phyloP scores from a whole-genome alignment of 176 grass and related monocot genomes.

The Zoysia pacifica region DNA sequence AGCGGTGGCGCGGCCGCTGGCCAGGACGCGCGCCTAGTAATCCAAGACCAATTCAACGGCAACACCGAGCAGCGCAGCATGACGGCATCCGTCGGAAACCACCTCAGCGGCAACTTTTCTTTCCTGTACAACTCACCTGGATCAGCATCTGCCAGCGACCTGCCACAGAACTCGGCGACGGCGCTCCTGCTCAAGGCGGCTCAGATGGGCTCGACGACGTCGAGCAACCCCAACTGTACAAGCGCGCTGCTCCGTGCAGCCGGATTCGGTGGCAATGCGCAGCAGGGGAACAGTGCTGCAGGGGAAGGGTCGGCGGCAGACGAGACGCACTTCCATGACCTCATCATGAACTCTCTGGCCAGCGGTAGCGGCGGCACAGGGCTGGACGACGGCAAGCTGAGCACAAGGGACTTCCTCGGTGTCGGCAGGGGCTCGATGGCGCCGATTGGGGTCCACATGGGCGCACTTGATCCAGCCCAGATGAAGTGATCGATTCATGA shows the following conservation, averaged over 20 bases:
- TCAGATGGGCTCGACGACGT: conserved; percentile 72
- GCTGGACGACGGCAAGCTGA: conserved; percentile 60
- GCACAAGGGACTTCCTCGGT: conserved; percentile 94
- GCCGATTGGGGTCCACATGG: conserved; percentile 53
- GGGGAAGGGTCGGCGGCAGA: conserved; percentile 26
- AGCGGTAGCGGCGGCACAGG: conserved; percentile 5
- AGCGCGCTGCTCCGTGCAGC: conserved; percentile 58
- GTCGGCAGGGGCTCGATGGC: conserved; percentile 57
- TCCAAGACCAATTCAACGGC: conserved; percentile 53
- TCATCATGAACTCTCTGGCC: conserved; percentile 71
- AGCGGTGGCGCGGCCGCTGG: background rate
- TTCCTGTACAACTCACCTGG: conserved; percentile 39
- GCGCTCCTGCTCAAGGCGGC: conserved; percentile 90
- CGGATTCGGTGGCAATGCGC: background rate
- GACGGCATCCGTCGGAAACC: conserved; percentile 28
- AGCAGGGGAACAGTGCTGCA: background rate
- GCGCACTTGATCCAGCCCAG: conserved; percentile 61
- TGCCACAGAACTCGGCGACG: conserved; percentile 82
- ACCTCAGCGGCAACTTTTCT: conserved; percentile 29
- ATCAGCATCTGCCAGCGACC: background rate
- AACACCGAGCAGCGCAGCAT: conserved; percentile 16
- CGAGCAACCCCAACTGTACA: conserved; percentile 30
- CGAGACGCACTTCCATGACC: conserved; percentile 71
- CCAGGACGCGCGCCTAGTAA: conserved; percentile 50
- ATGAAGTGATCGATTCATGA: conserved; percentile 54